phyloP scores from a whole-genome alignment of 192 early-diverging fungal genomes.

The Spinellus fusiger region DNA sequence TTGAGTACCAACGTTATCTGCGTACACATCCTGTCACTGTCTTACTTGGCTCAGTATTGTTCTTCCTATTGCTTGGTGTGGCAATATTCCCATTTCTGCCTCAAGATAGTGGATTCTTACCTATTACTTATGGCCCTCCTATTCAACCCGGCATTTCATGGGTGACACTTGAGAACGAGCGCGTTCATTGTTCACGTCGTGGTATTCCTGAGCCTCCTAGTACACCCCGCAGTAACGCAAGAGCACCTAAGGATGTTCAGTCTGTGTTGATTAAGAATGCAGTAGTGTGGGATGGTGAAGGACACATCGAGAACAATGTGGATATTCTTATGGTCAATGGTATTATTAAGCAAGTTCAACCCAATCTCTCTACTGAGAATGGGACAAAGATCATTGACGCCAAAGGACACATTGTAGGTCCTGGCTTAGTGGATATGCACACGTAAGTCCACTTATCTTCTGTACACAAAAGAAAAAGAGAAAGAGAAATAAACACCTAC shows the following conservation, averaged over 20 bases:
- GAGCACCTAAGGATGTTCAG: background rate
- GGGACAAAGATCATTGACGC: constrained; percentile 34
- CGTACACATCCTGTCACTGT: background rate
- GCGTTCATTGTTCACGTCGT: background rate
- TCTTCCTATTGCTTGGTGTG: background rate
- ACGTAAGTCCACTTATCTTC: constrained; percentile 1
- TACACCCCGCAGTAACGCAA: constrained; percentile 5
- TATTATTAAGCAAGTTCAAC: constrained; percentile 29
- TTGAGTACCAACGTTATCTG: background rate
- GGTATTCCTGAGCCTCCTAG: background rate
- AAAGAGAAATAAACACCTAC: background rate
- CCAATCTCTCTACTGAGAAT: constrained; percentile 5
- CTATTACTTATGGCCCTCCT: background rate
- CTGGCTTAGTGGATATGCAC: constrained; percentile 54
- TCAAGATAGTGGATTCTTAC: background rate
- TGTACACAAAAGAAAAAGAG: background rate
- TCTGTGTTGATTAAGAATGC: constrained; percentile 22
- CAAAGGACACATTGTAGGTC: constrained; percentile 47
- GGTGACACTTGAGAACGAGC: background rate
- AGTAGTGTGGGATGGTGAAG: constrained; percentile 31
- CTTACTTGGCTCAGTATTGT: background rate
- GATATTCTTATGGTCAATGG: constrained; percentile 42
- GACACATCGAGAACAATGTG: constrained; percentile 13
- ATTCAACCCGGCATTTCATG: background rate
- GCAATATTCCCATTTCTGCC: constrained; percentile 3